Conservation (phyloP, 2,329 filamentous ascomycete genomes). For the Parastagonospora avenae region DNA sequence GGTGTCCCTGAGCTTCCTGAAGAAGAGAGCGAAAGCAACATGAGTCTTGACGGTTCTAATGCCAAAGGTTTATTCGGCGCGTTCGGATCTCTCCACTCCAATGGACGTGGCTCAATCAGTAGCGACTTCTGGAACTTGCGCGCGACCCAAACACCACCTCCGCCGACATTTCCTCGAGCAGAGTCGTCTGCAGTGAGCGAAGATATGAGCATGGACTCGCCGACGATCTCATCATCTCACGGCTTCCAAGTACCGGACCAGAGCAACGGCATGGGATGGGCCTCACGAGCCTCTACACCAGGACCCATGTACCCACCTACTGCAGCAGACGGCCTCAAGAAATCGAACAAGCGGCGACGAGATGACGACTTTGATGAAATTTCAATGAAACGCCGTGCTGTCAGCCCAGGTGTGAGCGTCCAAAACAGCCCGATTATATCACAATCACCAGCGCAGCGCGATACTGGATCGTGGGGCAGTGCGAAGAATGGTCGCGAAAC, state of each 20-base stretch:
- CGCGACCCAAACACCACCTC: constrained; percentile 57
- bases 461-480: constrained; percentile 73
- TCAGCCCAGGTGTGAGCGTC: constrained; percentile 87
- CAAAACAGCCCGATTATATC: constrained; percentile 85
- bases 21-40: constrained; percentile 62
- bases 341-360: constrained; percentile 71
- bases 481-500: constrained; percentile 64
- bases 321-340: constrained; percentile 50
- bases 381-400: constrained; percentile 87
- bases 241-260: constrained; percentile 24
- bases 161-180: constrained; percentile 62
- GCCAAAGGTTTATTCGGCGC: constrained; percentile 62
- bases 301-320: constrained; percentile 44
- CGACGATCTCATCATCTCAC: constrained; percentile 44
- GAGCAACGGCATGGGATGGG: constrained; percentile 25
- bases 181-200: constrained; percentile 64
- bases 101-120: constrained; percentile 74
- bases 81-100: constrained; percentile 74
- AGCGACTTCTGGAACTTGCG: constrained; percentile 81
- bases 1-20: constrained; percentile 74
- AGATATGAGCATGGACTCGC: constrained; percentile 75
- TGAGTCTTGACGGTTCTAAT: constrained; percentile 54
- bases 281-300: constrained; percentile 45
- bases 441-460: constrained; percentile 80
- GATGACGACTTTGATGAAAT: constrained; percentile 90